Conservation (phyloP, 2,329 filamentous ascomycete species). For the Penicillium sp. region DNA sequence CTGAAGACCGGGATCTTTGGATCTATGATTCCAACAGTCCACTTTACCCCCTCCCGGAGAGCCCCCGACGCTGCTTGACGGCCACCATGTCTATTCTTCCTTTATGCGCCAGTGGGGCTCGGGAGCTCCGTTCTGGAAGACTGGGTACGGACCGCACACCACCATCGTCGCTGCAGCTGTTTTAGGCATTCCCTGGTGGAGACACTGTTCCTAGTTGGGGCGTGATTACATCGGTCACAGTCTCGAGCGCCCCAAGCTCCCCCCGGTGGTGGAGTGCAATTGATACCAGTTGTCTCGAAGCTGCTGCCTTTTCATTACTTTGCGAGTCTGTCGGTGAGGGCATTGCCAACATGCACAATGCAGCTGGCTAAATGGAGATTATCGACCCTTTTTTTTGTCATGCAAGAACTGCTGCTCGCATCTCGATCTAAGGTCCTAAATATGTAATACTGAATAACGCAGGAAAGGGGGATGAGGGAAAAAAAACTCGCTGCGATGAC, state of each 20-base stretch:
- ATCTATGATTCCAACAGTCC: constrained; percentile 11
- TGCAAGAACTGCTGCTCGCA: constrained; percentile 25
- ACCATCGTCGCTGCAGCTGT: constrained; percentile 15
- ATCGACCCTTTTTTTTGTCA: constrained; percentile 18
- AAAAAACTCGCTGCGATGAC: constrained; percentile 9
- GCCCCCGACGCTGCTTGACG: neutral
- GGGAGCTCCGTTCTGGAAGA: constrained; percentile 21
- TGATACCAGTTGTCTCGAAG: constrained; percentile 4
- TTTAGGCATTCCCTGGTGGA: constrained; percentile 17
- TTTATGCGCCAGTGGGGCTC: neutral
- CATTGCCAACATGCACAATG: constrained; percentile 21
- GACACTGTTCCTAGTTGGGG: constrained; percentile 15
- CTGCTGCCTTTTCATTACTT: neutral
- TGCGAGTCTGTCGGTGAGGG: constrained; percentile 31
- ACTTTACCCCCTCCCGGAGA: constrained; percentile 3
- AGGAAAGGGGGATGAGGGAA: neutral
- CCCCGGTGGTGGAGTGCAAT: constrained; percentile 5
- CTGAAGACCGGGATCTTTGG: constrained; percentile 11
- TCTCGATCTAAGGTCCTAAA: no score
- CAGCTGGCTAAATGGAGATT: constrained; percentile 24
- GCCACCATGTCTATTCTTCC: neutral
- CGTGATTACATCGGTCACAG: constrained; percentile 12
- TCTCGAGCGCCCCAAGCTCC: constrained; percentile 3
- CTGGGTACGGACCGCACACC: constrained; percentile 24
- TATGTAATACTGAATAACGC: no score